Conservation (phyloP, 805 yeast genomes). For the Candida germanica region DNA sequence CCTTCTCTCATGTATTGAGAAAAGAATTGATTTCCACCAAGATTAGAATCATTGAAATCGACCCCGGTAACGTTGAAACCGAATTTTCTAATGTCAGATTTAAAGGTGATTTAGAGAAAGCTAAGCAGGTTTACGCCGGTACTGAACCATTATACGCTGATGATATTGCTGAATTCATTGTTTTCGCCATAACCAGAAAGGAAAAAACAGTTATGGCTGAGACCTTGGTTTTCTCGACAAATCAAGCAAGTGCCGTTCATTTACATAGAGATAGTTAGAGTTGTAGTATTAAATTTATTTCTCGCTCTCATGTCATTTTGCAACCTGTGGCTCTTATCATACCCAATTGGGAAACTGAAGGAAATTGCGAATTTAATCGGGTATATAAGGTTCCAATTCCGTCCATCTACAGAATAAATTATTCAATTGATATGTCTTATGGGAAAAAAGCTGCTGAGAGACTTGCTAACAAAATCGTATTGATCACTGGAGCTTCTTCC, state of each 20-base stretch:
- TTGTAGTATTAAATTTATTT: not conserved
- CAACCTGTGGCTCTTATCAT: no score
- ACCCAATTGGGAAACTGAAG: no score
- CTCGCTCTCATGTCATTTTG: no score
- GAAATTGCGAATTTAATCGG: no score
- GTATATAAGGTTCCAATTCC: no score
- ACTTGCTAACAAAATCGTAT: conserved; percentile 33
- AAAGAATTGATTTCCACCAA: conserved; percentile 71
- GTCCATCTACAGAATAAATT: no score
- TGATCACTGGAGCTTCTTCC: conserved; percentile 41
- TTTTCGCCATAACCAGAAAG: conserved; percentile 63
- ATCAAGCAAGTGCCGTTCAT: conserved; percentile 79
- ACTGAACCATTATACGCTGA: conserved; percentile 68
- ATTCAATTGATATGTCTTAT: conserved; percentile 25
- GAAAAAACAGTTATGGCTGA: conserved; percentile 77
- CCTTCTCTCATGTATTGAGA: conserved; percentile 68
- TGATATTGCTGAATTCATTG: conserved; percentile 74
- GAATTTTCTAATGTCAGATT: conserved; percentile 67
- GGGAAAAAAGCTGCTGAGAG: conserved; percentile 38
- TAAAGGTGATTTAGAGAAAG: conserved; percentile 58
- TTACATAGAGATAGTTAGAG: conserved; percentile 31
- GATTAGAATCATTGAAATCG: conserved; percentile 68
- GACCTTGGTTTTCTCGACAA: conserved; percentile 75
- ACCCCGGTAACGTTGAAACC: conserved; percentile 79
- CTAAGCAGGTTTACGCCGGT: conserved; percentile 63